Evolutionary conservation across 176 grass and related monocot genomes (phyloP), one percentile per base, ranked within the genome.

Genomic region (Oryza nivara): DNA sequence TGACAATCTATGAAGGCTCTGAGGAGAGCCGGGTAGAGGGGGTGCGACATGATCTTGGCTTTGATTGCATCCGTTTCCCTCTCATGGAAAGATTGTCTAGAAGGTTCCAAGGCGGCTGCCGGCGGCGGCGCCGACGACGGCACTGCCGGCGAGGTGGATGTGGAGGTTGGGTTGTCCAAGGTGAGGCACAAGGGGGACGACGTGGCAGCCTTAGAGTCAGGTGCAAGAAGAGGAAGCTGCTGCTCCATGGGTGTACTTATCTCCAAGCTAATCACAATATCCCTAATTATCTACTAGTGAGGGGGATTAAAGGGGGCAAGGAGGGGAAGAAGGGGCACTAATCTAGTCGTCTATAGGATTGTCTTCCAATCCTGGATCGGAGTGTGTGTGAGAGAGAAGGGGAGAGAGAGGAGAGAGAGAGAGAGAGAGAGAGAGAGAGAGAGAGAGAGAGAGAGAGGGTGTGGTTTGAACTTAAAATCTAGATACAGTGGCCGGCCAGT

Each of bases 41-140:
- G 86, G 36, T 97, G 95, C 11, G 92, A 92, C 73, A 91, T 91
- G 82, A 97, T 97, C 86, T 86, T 97, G 0, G 83, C 88, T 88
- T 97, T 90, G 78, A 92, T 83, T 38, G 76, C 83, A 52, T 89
- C 95, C 11, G 82, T 61, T 38, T 65, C 75, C 56, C 35, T 80
- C 40, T 70, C 80, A 76, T 48, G 76, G 47, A 6, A 17, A 38
- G 84, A 77, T 12, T 77, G 83, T 17, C 56, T 46, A 15, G 72
- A 72, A 72, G 78, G 83, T 67, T 86, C 83, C 43, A 74, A 65
- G 64, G 68, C 12, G 51, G 73, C 9, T 1, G 40, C 54, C 11
- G 75, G 38, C 3, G 32, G 4, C 13, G 6, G 41, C 41, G 51
- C 66, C 46, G 77, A 11, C 67, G 30, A 11, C 67, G n/a, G 35